Evolutionary conservation across 768 basidiomycete species (phyloP).

Genomic region (Naematelia aurantialba): DNA sequence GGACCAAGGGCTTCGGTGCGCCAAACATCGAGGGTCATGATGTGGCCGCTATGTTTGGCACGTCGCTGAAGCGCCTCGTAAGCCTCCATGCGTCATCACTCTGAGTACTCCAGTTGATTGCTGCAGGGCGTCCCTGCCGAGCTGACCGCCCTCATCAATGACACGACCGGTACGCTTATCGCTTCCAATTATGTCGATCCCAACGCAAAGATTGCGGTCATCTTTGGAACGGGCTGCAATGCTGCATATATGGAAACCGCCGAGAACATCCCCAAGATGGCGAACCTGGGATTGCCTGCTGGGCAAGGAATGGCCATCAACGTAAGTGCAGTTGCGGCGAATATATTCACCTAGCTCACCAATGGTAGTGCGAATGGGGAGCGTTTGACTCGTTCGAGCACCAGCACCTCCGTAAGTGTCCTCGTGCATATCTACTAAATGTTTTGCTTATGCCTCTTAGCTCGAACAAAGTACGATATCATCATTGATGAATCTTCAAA

Average conservation of each 20-base stretch:
- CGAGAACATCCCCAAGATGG: constrained; percentile 78
- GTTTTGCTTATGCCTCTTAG: constrained; percentile 17
- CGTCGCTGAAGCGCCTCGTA: constrained; percentile 73
- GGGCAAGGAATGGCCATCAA: constrained; percentile 87
- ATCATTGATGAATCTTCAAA: constrained; percentile 91
- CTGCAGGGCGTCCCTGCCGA: constrained; percentile 73
- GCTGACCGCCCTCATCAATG: constrained; percentile 87
- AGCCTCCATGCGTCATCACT: constrained; percentile 39
- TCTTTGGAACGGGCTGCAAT: constrained; percentile 98
- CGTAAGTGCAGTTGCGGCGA: constrained; percentile 62
- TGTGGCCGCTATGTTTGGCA: constrained; percentile 87
- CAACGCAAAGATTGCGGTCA: constrained; percentile 83
- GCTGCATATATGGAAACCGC: constrained; percentile 96
- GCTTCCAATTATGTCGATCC: constrained; percentile 95
- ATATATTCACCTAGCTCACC: constrained; percentile 9
- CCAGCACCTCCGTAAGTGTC: constrained; percentile 67
- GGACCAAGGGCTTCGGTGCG: constrained; percentile 99
- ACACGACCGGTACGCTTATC: constrained; percentile 95
- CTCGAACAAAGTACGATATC: constrained; percentile 88
- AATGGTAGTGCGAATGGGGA: constrained; percentile 59
- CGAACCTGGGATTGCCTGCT: constrained; percentile 60
- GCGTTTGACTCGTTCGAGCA: constrained; percentile 96
- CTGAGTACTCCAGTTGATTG: not conserved
- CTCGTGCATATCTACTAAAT: not conserved
- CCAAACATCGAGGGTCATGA: constrained; percentile 86